Conservation (phyloP, 495 filamentous ascomycete genomes). For the Aspergillus baeticus region DNA sequence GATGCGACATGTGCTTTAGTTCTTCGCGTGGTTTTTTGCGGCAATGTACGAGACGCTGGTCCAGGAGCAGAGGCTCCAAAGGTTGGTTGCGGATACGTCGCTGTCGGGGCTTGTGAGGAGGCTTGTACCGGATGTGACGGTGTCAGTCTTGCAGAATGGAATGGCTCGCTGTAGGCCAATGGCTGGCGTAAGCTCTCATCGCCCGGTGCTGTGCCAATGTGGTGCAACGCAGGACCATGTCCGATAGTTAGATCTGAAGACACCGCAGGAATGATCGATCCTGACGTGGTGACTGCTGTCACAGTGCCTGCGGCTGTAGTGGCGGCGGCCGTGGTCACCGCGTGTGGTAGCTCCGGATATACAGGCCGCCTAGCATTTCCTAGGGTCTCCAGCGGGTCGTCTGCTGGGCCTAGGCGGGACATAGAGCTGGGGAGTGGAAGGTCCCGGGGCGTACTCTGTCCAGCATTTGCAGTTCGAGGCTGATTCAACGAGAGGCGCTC, state of each 20-base stretch:
- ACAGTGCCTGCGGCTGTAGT: slow-evolving; percentile 35
- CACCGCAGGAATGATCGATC: slow-evolving; percentile 26
- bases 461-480: slow-evolving; percentile 65
- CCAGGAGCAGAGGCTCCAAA: slow-evolving; percentile 25
- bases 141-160: slow-evolving; percentile 34
- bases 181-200: slow-evolving; percentile 20
- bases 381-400: slow-evolving; percentile 60
- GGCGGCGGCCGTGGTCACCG: slow-evolving; percentile 29
- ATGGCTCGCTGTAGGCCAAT: slow-evolving; percentile 20
- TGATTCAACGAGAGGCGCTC: slow-evolving; percentile 69
- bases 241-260: slow-evolving; percentile 22
- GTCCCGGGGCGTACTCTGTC: slow-evolving; percentile 65
- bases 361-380: slow-evolving; percentile 54
- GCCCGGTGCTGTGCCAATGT: slow-evolving; percentile 9
- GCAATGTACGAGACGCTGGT: slow-evolving; percentile 31
- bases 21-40: slow-evolving; percentile 70
- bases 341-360: slow-evolving; percentile 38
- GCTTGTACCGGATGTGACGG: slow-evolving; percentile 26
- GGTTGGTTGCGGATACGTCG: slow-evolving; percentile 30
- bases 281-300: slow-evolving; percentile 22
- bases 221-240: slow-evolving; percentile 17
- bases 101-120: slow-evolving; percentile 26
- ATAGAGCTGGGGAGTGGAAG: slow-evolving; percentile 76
- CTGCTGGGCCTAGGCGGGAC: slow-evolving; percentile 72
- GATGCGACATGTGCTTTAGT: slow-evolving; percentile 96